These are phyloP conservation scores for Linnemannia zychae DNA, from an alignment of 192 early-diverging fungal species.

Conservation along the genomic window DNA sequence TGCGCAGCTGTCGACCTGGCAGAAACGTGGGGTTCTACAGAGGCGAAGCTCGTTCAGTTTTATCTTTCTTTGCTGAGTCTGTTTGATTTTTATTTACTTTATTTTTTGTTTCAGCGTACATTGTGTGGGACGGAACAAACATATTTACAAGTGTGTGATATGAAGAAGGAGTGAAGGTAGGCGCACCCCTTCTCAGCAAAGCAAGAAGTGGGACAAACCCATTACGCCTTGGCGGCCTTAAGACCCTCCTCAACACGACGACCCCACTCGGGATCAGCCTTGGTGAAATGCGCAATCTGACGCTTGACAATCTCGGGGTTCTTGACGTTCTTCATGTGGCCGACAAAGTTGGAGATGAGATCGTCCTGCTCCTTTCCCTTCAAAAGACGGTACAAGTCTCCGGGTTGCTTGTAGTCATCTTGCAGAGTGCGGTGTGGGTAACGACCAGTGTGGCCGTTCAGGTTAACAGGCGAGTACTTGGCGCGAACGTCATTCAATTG, in stretches of 20 bases:
- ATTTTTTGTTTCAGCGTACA: no score
- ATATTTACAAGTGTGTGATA: no score
- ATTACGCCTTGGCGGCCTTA: slow-evolving; percentile 8
- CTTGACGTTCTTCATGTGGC: slow-evolving; percentile 72
- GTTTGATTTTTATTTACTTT: no score
- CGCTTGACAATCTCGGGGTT: slow-evolving; percentile 73
- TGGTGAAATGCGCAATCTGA: slow-evolving; percentile 79
- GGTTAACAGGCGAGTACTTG: slow-evolving; percentile 62
- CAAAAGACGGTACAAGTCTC: slow-evolving; percentile 75
- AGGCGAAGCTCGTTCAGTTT: no score
- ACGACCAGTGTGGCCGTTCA: slow-evolving; percentile 70
- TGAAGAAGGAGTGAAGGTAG: no score
- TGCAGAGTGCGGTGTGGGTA: slow-evolving; percentile 68
- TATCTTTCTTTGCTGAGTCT: no score
- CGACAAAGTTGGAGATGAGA: slow-evolving; percentile 73
- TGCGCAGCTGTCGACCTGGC: no score
- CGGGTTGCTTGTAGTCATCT: slow-evolving; percentile 77
- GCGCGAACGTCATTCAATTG: slow-evolving; percentile 69
- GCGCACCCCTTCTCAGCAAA: not conserved
- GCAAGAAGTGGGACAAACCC: not conserved
- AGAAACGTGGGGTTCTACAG: no score
- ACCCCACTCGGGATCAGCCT: slow-evolving; percentile 81
- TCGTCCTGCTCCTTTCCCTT: slow-evolving; percentile 72
- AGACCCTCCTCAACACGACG: slow-evolving; percentile 72
- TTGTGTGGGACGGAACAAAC: no score